Evolutionary conservation across 2,329 filamentous ascomycete species (phyloP).

Genomic region (Metarhizium guizhouense): DNA sequence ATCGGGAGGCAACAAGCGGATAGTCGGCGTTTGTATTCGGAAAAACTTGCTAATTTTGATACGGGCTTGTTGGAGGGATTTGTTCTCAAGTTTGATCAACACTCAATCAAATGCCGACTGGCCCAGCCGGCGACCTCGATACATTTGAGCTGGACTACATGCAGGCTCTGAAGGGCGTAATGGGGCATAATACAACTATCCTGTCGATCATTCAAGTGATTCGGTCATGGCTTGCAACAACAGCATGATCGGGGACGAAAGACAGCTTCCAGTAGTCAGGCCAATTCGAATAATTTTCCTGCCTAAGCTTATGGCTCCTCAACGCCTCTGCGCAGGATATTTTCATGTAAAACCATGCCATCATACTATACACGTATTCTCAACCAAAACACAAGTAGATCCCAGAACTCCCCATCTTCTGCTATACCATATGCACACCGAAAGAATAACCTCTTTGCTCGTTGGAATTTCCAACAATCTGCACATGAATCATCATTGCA

Average conservation of each 20-base stretch:
- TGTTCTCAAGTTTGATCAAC: no score
- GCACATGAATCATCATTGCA: neutral
- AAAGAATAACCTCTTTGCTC: neutral
- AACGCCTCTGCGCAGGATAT: constrained; percentile 10
- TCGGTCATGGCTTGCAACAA: neutral
- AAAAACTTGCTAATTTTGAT: no score
- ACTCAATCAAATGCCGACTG: no score
- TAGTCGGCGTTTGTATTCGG: neutral
- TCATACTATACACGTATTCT: constrained; percentile 2
- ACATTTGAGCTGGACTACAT: neutral
- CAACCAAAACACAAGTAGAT: neutral
- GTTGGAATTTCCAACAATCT: neutral
- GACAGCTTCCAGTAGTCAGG: neutral
- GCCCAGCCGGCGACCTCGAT: no score
- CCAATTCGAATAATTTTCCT: neutral
- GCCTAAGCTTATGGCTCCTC: constrained; percentile 4
- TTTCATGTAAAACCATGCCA: constrained; percentile 4
- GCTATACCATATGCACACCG: neutral
- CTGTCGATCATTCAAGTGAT: neutral
- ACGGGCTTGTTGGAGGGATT: neutral
- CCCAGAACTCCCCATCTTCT: neutral
- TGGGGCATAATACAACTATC: neutral
- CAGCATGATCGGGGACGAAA: neutral
- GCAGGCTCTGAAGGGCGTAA: neutral
- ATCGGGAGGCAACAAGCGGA: neutral